A percentile compares a stretch with the other conserved stretches of the same genome.
Conservation (phyloP, 176 grass and related monocot genomes). For the Poa pratensis region DNA sequence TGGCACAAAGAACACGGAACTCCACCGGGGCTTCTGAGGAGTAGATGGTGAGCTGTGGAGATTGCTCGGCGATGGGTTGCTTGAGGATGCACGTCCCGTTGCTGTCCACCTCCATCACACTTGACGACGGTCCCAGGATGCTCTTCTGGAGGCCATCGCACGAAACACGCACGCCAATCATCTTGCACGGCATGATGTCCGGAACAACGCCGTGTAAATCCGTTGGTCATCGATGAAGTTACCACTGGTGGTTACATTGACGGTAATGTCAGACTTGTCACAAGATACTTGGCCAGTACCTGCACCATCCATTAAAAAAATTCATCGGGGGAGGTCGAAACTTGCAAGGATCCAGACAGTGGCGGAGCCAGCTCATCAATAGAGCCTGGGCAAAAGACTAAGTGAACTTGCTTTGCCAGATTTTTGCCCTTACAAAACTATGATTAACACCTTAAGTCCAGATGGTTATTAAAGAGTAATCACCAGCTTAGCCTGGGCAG, state of each 20-base stretch:
- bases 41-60: neutral
- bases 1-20: neutral
- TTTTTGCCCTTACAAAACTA: too few relatives aligned
- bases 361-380: too few relatives aligned
- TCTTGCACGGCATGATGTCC: neutral
- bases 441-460: too few relatives aligned
- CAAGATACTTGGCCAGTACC: neutral
- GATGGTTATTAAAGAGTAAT: too few relatives aligned
- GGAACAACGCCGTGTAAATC: neutral
- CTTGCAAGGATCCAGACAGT: neutral
- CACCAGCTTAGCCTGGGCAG: too few relatives aligned
- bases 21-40: neutral
- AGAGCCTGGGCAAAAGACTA: too few relatives aligned
- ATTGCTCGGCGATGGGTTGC: neutral
- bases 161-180: neutral
- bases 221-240: neutral
- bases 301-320: neutral
- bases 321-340: neutral
- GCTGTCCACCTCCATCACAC: neutral
- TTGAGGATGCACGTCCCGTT: neutral
- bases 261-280: neutral
- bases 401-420: too few relatives aligned
- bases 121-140: neutral
- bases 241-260: neutral
- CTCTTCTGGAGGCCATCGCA: neutral